A percentile compares a stretch with the other conserved stretches of the same genome.
phyloP scores from a whole-genome alignment of 805 yeast genomes.

The Ogataea neopini region DNA sequence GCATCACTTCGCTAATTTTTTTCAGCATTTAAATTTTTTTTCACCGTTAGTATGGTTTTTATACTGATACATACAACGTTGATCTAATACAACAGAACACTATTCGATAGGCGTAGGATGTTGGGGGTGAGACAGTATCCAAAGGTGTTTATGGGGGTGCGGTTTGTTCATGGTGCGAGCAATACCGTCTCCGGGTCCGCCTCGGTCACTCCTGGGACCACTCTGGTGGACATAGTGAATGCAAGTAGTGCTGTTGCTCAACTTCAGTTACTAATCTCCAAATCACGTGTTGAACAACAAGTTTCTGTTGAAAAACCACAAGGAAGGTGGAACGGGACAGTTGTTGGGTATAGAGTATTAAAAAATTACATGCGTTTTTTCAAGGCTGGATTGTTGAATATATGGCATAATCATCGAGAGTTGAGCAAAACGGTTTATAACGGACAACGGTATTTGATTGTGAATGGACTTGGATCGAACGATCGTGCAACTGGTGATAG shows the following conservation, averaged over 20 bases:
- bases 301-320: conserved; percentile 11
- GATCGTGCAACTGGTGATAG: conserved; percentile 30
- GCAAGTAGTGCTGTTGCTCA: conserved; percentile 22
- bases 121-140: background rate
- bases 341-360: conserved; percentile 21
- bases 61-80: background rate
- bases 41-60: conserved; percentile 2
- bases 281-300: conserved; percentile 7
- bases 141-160: background rate
- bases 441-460: conserved; percentile 30
- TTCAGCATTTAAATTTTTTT: background rate
- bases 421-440: conserved; percentile 31
- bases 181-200: no score
- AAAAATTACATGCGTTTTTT: conserved; percentile 47
- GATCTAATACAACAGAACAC: conserved; percentile 4
- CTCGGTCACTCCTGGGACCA: no score
- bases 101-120: background rate
- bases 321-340: conserved; percentile 4
- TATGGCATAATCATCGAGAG: conserved; percentile 47
- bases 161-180: background rate
- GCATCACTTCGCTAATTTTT: no score
- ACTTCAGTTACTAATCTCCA: conserved; percentile 21
- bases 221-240: conserved; percentile 9
- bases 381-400: conserved; percentile 55
- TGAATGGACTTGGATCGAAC: conserved; percentile 28